Percentiles rank a stretch among this genome's conserved stretches.
phyloP scores from a whole-genome alignment of 768 basidiomycete genomes.

The Lactarius psammicola region DNA sequence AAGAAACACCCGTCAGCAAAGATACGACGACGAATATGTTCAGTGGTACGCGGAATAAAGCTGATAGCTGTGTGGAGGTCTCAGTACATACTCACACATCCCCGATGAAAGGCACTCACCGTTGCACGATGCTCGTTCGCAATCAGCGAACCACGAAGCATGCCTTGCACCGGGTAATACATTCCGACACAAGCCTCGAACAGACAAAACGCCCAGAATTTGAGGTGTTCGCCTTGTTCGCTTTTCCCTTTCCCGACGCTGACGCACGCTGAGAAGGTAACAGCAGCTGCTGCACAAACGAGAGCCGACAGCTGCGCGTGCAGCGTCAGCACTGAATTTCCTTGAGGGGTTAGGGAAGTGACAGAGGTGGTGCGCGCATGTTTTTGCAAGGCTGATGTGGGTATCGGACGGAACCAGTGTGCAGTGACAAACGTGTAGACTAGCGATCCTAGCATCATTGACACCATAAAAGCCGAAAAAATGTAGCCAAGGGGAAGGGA shows the following conservation, averaged over 20 bases:
- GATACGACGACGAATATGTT: slow-evolving; percentile 72
- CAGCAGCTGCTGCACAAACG: slow-evolving; percentile 57
- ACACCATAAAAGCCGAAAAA: slow-evolving; percentile 78
- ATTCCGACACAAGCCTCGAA: slow-evolving; percentile 78
- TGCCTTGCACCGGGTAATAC: slow-evolving; percentile 79
- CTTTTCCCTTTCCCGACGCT: slow-evolving; percentile 31
- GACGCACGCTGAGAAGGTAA: slow-evolving; percentile 54
- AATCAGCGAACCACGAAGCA: slow-evolving; percentile 63
- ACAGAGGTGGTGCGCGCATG: slow-evolving; percentile 19
- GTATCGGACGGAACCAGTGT: slow-evolving; percentile 31
- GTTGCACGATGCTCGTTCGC: slow-evolving; percentile 74
- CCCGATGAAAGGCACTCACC: slow-evolving; percentile 41
- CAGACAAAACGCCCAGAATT: slow-evolving; percentile 72
- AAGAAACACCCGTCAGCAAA: slow-evolving; percentile 65
- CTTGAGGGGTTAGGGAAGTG: slow-evolving; percentile 13
- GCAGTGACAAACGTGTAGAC: slow-evolving; percentile 54
- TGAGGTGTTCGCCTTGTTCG: slow-evolving; percentile 43
- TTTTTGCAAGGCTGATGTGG: slow-evolving; percentile 22
- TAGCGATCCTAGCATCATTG: slow-evolving; percentile 78
- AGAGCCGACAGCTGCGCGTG: slow-evolving; percentile 67
- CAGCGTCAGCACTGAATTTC: slow-evolving; percentile 48
- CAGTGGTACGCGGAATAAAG: slow-evolving; percentile 71
- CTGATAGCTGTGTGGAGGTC: slow-evolving; percentile 48
- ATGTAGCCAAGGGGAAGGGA: slow-evolving; percentile 72
- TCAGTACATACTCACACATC: slow-evolving; percentile 3